Evolutionary conservation across 2,329 filamentous ascomycete genomes (phyloP), one percentile per base, ranked within the genome.

Genomic region (Shiraia sp.): DNA sequence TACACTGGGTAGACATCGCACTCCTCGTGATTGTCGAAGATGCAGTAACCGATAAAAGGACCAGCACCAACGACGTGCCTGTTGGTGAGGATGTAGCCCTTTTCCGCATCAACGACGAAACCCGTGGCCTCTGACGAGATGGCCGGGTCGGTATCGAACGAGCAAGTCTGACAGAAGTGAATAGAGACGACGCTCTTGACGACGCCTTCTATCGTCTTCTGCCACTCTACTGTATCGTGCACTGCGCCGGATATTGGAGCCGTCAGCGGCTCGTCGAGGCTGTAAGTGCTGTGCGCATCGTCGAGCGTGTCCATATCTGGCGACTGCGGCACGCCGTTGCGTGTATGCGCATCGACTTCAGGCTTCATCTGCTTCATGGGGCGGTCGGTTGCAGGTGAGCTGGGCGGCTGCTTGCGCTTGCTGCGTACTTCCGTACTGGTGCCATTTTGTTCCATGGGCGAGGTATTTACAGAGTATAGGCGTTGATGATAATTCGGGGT

Each of bases 101-200:
- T 84, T 72, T 96, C 86, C 4, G 93, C 89, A 73, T 99, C 93
- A 16, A 99, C 93, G 12, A 99, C 91, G 66, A 99, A 99, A 6
- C 93, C 93, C 0, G 93, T 99, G 3, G 93, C 93, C 74, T 99
- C 93, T 61, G 90, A 96, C 13, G 90, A 90, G 69, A 95, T 80
- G 6, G 93, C 93, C 19, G 89, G 77, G 59, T 99, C 93, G n/a
- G 93, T 97, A 69, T 99, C 93, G 69, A 99, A 99, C 16, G 92
- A 91, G 69, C 89, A 95, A 0, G 93, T 96, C 77, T 96, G 90
- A 69, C 92, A 97, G 75, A 99, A 99, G 55, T 95, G 88, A 61
- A 99, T 97, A n/a, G 92, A 96, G 35, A 99, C 93, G 13, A 97
- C 93, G 57, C 91, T 96, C 66, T 87, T 85, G 39, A 99, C 91